Conservation (phyloP, 306 rosid genomes). For the Glycyrrhiza uralensis region DNA sequence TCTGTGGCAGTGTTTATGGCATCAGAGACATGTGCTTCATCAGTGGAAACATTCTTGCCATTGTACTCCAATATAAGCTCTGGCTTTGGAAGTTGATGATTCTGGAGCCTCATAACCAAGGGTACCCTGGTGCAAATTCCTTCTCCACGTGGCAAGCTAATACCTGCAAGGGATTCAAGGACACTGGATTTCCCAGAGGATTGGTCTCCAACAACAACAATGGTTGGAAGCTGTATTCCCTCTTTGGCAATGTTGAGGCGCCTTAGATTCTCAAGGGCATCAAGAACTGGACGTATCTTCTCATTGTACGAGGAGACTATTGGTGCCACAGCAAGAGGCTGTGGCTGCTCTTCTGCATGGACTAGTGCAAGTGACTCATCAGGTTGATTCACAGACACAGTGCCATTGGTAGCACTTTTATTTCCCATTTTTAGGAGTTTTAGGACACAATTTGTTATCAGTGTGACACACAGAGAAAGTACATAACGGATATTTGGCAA, state of each 20-base stretch:
- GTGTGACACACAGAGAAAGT: too few species aligned
- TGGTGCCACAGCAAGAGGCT: slow-evolving; percentile 34
- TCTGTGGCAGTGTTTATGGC: slow-evolving; percentile 41
- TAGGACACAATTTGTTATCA: background rate
- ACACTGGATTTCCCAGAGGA: background rate
- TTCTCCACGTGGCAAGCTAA: background rate
- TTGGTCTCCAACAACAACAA: background rate
- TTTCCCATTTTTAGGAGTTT: too few species aligned
- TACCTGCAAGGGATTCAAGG: background rate
- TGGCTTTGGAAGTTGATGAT: slow-evolving; percentile 20
- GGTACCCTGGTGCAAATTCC: slow-evolving; percentile 32
- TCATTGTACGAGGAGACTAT: slow-evolving; percentile 35
- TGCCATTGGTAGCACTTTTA: too few species aligned
- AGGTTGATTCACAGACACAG: too few species aligned
- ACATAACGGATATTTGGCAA: background rate
- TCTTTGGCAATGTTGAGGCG: background rate
- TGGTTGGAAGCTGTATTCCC: background rate
- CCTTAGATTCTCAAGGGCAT: background rate
- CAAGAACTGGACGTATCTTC: background rate
- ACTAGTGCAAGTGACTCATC: background rate
- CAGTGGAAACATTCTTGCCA: slow-evolving; percentile 16
- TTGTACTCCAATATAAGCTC: slow-evolving; percentile 38
- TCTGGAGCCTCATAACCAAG: slow-evolving; percentile 51
- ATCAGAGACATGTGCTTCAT: slow-evolving; percentile 33
- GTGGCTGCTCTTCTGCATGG: background rate